Evolutionary conservation across 495 filamentous ascomycete genomes (phyloP), one percentile per base, ranked within the genome.

Genomic region (Aspergillus indologenus): DNA sequence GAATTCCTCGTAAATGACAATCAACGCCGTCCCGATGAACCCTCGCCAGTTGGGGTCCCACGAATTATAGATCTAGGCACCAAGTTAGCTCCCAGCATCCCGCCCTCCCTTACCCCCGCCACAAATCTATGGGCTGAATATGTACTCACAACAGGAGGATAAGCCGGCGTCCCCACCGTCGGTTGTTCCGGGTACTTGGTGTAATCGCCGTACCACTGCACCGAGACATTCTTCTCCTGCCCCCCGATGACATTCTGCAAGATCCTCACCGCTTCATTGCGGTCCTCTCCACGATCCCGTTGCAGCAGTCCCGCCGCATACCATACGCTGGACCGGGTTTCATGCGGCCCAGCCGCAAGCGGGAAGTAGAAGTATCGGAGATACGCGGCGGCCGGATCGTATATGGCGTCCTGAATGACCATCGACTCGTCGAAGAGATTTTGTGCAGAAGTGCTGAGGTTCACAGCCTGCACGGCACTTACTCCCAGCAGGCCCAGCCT

Each of bases 11-110:
- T 72, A 64, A 12, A 68, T 68, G 24, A 77, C 61, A 8, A 78
- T 67, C 61, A 75, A 68, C 0, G 73, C 65, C 29, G 71, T 74
- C 5, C 75, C 73, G 20, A 78, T 71, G 53, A 78, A 78, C 15
- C 71, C 75, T 42, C 75, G 59, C 61, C 74, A 72, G 50, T 78
- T 78, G 12, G 75, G 75, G 55, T 78, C 75, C 75, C 75, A 78
- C 7, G 66, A 60, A 43, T 66, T 59, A 29, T 73, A 74, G 22
- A 72, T 68, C 62, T 67, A 54, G 9, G n/a, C n/a, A n/a, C n/a
- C n/a, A n/a, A n/a, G n/a, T n/a, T n/a, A n/a, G n/a, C n/a, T n/a
- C n/a, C n/a, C n/a, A n/a, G n/a, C n/a, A n/a, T n/a, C n/a, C n/a
- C n/a, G n/a, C n/a, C n/a, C n/a, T n/a, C n/a, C n/a, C n/a, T n/a